A percentile compares a stretch with the other conserved stretches of the same genome.
Evolutionary conservation across 345 rosid genomes (phyloP).

Genomic region (Syzygium aromaticum): DNA sequence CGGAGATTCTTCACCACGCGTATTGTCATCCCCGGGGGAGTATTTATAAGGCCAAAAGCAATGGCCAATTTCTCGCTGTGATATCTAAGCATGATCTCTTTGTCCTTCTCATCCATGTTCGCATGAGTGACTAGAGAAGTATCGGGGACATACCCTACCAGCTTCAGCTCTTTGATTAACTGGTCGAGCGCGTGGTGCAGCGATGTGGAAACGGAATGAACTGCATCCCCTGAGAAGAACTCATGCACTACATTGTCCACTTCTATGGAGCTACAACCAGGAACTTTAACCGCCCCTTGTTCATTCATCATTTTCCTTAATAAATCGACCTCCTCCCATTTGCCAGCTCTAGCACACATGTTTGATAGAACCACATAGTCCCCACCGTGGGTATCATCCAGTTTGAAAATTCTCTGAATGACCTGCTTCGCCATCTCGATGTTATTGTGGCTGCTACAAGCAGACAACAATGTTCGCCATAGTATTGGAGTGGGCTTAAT

Average conservation of each 20-base stretch:
- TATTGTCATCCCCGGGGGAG: constrained; percentile 59
- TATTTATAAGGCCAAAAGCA: constrained; percentile 63
- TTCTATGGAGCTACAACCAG: constrained; percentile 82
- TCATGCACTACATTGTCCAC: constrained; percentile 66
- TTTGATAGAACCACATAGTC: constrained; percentile 77
- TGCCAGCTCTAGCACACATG: constrained; percentile 55
- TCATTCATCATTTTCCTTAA: constrained; percentile 52
- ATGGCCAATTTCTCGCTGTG: constrained; percentile 90
- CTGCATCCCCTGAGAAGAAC: constrained; percentile 74
- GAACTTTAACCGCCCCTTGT: constrained; percentile 56
- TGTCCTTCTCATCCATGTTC: constrained; percentile 56
- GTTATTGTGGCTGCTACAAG: constrained; percentile 63
- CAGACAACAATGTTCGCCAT: constrained; percentile 73
- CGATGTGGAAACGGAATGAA: constrained; percentile 31
- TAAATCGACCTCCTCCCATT: constrained; percentile 62
- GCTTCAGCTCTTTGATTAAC: constrained; percentile 59
- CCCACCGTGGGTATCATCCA: constrained; percentile 74
- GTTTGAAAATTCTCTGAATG: constrained; percentile 40
- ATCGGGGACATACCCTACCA: constrained; percentile 75
- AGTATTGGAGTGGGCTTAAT: constrained; percentile 49
- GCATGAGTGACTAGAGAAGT: constrained; percentile 50
- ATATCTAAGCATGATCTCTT: constrained; percentile 58
- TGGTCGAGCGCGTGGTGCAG: constrained; percentile 49
- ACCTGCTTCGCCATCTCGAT: constrained; percentile 46
- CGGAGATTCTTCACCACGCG: constrained; percentile 81